A percentile compares a stretch with the other conserved stretches of the same genome.
These are phyloP conservation scores for Dunaliella primolecta DNA, from an alignment of 139 green algal genomes.

Conservation along the genomic window DNA sequence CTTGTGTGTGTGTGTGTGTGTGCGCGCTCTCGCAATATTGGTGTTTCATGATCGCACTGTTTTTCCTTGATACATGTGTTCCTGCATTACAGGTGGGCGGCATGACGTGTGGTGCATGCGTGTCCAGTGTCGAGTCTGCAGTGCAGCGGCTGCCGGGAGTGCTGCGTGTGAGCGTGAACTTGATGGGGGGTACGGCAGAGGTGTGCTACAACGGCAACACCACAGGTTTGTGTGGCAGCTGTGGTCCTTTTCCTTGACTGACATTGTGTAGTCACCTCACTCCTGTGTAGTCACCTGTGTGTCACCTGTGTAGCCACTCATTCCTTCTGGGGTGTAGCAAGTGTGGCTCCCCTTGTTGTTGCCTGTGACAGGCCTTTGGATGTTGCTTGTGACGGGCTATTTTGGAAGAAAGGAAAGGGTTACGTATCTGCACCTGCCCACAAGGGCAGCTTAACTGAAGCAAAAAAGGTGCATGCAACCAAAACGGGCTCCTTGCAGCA, in stretches of 20 bases:
- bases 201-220: constrained; percentile 45
- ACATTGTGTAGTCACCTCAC: background rate
- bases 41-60: too few species aligned
- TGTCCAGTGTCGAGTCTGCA: constrained; percentile 53
- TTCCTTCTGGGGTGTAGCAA: background rate
- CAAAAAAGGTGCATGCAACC: too few species aligned
- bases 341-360: background rate
- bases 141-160: constrained; percentile 61
- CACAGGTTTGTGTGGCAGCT: constrained; percentile 16
- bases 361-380: background rate
- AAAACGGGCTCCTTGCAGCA: too few species aligned
- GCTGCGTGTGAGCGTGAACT: constrained; percentile 39
- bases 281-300: background rate
- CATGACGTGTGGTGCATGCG: constrained; percentile 77
- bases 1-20: too few species aligned
- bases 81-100: constrained; percentile 54
- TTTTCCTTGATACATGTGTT: too few species aligned
- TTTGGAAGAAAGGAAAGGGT: background rate
- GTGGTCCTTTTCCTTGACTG: background rate
- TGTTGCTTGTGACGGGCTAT: background rate
- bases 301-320: background rate
- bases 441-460: too few species aligned
- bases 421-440: too few species aligned
- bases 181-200: constrained; percentile 44
- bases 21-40: too few species aligned